Conservation (phyloP, 345 rosid species). For the Murraya koenigii region DNA sequence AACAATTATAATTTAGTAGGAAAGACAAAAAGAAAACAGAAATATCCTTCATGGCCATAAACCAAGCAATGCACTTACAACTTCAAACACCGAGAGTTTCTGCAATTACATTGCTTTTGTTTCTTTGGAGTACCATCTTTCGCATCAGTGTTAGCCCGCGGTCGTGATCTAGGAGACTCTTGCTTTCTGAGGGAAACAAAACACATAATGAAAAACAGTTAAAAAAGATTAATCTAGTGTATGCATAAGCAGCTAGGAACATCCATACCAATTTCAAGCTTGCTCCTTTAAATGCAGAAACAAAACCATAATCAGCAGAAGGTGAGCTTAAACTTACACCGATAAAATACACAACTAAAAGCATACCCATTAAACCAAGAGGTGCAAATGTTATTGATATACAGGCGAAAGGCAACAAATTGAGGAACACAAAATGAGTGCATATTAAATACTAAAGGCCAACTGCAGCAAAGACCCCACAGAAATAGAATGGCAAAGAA, state of each 20-base stretch:
- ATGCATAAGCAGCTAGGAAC: background rate
- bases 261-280: background rate
- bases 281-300: background rate
- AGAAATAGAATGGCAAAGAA: background rate
- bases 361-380: background rate
- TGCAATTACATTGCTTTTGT: constrained; percentile 73
- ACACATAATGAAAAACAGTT: background rate
- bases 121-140: constrained; percentile 63
- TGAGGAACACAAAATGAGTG: background rate
- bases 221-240: background rate
- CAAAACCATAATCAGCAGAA: background rate
- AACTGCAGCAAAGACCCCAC: background rate
- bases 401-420: background rate
- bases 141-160: constrained; percentile 29
- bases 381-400: background rate
- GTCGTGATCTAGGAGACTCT: constrained; percentile 42
- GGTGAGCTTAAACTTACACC: background rate
- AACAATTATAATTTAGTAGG: background rate
- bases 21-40: background rate
- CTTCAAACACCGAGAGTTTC: constrained; percentile 71
- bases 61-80: constrained; percentile 44
- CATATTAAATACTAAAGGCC: background rate
- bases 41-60: background rate
- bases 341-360: constrained; percentile 4
- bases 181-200: constrained; percentile 37